Evolutionary conservation across 2,329 filamentous ascomycete species (phyloP), one percentile per base, ranked within the genome.

Genomic region (Fusarium anguioides): DNA sequence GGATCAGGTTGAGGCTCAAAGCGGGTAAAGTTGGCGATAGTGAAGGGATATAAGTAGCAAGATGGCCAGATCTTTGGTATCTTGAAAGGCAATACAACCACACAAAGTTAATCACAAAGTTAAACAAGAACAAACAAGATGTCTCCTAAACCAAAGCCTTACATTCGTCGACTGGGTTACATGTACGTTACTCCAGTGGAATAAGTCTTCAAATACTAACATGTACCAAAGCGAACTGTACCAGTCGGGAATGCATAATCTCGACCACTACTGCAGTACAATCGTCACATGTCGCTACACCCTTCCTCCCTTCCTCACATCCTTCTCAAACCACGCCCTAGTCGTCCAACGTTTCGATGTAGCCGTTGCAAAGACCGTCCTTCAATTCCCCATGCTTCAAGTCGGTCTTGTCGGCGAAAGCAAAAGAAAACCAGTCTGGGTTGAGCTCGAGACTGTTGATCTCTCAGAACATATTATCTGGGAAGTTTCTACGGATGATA

Each of bases 251-350:
- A 42, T 60, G 3, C 57, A 60, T 6, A 15, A 6, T 0, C 21
- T 60, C 2, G 23, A 35, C 9, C 29, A 40, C 26, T 61, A 61
- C 40, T 61, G 47, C 20, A 36, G 58, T 8, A 61, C 58, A 6
- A 35, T 20, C 8, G 24, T 33, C 0, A 55, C 58, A 8, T 61
- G 35, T 14, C 58, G 56, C 10, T 61, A 46, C 15, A 55, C 5
- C 3, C 5, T 61, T 12, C 58, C 58, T 1, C 21, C 4, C 0
- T n/a, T 26, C 0, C 23, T 60, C 9, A 9, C 7, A 8, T 14
- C 18, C 23, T 42, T 26, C 7, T 8, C 17, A 1, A 36, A 31
- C 0, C 47, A 61, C 6, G 10, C 15, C 3, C 11, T 8, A 4
- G 33, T 61, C 2, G 17, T 37, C 1, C 21, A 26, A 3, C 14